Base-by-base conservation (phyloP, 1,284 basidiomycete genomes). In the Malassezia nana region DNA sequence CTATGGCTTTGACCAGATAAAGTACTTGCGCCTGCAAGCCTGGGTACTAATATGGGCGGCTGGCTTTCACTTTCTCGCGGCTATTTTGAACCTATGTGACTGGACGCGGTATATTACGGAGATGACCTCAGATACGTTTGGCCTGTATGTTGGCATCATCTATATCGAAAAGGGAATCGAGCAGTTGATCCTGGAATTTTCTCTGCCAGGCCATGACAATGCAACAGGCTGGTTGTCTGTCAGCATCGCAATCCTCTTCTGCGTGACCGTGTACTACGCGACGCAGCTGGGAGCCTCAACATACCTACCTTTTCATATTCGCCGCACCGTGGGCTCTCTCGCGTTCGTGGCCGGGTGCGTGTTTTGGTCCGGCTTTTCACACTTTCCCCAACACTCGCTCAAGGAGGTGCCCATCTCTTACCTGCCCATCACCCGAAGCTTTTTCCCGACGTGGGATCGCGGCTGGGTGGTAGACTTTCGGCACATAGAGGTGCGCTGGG, bases 21-120 rank as follows among this genome's bases (percentile, higher is more conserved):
- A 56, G 16, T 73, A 72, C 41, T 58, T 73, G 1, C 54, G 67
- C 25, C 56, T 73, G 18, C 70, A 73, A 49, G 66, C 67, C 2
- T 92, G 89, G 89, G 84, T 89, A 0, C 87, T 89, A 71, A 79
- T 92, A 1, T 94, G 91, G 90, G 87, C 82, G 12, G 90, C 91
- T 0, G 89, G 90, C 39, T 79, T 92, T 53, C 91, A 95, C 70
- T 92, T 87, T 82, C 73, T 89, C 43, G 85, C 86, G 7, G 87
- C 91, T 3, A 76, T 84, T 4, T 79, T 89, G 43, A 94, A 95
- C 64, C 35, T 77, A 2, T 75, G 67, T 46, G 76, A 77, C 57
- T 76, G 70, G 50, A 76, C 76, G 22, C 59, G 66, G 32, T 60
- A 66, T 50, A 60, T 64, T 12, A 58, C 51, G 57, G 89, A 87